A percentile compares a stretch with the other conserved stretches of the same genome.
Evolutionary conservation across 192 early-diverging fungal genomes (phyloP).

Genomic region (Coemansia sp.): DNA sequence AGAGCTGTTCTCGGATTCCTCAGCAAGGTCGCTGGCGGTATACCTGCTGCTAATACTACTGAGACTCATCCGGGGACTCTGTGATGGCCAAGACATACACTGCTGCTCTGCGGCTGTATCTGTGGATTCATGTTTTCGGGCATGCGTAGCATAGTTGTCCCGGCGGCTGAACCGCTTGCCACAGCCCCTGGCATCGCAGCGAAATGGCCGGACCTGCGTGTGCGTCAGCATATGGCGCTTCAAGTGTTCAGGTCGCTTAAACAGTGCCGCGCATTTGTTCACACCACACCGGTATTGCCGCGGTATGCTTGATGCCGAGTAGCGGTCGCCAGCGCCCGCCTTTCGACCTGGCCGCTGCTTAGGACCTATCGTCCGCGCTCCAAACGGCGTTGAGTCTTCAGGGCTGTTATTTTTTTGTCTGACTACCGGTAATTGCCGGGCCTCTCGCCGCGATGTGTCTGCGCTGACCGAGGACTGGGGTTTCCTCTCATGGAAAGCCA

Average conservation of each 20-base stretch:
- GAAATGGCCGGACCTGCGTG: constrained; percentile 82
- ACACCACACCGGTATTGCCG: constrained; percentile 61
- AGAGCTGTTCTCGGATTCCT: neutral
- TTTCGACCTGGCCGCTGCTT: constrained; percentile 48
- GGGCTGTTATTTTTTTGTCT: neutral
- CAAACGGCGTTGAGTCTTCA: neutral
- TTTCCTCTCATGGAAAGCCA: constrained; percentile 25
- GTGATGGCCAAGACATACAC: neutral
- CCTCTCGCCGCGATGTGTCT: neutral
- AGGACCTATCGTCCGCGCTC: neutral
- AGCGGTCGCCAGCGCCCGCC: constrained; percentile 25
- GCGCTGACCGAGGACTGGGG: neutral
- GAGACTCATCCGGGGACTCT: constrained; percentile 1
- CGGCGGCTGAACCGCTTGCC: constrained; percentile 81
- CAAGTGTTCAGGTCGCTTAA: constrained; percentile 82
- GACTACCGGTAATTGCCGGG: neutral
- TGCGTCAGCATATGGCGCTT: constrained; percentile 85
- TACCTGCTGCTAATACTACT: neutral
- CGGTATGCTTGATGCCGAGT: constrained; percentile 26
- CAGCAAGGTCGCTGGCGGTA: neutral
- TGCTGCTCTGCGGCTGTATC: neutral
- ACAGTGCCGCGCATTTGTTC: constrained; percentile 65
- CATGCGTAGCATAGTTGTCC: constrained; percentile 64
- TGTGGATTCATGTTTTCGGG: constrained; percentile 28
- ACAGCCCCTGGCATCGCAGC: constrained; percentile 68